Conservation (phyloP, 2,329 filamentous ascomycete genomes). For the Zymoseptoria ardabiliae region DNA sequence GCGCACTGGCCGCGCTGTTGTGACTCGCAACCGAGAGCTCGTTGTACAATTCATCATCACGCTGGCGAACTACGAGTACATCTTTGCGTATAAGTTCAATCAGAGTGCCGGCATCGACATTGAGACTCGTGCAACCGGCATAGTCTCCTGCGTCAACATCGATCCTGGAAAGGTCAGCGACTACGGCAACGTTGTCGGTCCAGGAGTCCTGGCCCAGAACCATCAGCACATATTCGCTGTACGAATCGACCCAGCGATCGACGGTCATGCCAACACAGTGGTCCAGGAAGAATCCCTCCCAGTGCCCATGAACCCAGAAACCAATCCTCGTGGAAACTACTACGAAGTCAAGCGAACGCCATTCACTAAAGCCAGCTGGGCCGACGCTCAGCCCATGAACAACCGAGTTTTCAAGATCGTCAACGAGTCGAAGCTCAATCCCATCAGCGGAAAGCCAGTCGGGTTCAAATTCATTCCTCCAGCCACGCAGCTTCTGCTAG, state of each 20-base stretch:
- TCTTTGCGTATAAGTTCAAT: constrained; percentile 58
- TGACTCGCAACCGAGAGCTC: constrained; percentile 54
- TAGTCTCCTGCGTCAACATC: constrained; percentile 53
- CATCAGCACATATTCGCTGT: constrained; percentile 64
- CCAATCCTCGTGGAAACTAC: constrained; percentile 56
- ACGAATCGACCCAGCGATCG: constrained; percentile 58
- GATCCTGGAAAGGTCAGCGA: constrained; percentile 47
- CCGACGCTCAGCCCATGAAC: constrained; percentile 37
- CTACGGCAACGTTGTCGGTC: constrained; percentile 52
- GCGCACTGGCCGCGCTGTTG: constrained; percentile 53
- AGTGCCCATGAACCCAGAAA: constrained; percentile 42
- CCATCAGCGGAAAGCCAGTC: constrained; percentile 40
- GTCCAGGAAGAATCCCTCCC: constrained; percentile 48
- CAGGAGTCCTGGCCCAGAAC: constrained; percentile 59
- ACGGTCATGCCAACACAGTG: constrained; percentile 48
- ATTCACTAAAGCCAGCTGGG: constrained; percentile 16
- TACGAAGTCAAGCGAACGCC: constrained; percentile 45
- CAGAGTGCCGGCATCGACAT: constrained; percentile 54
- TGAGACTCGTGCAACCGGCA: constrained; percentile 59
- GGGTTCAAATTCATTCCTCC: constrained; percentile 44
- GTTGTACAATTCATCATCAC: constrained; percentile 62
- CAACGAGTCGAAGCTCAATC: constrained; percentile 42
- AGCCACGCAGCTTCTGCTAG: constrained; percentile 45
- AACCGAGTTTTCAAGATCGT: constrained; percentile 51
- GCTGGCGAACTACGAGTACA: constrained; percentile 63